Evolutionary conservation across 2,329 filamentous ascomycete species (phyloP), one percentile per base, ranked within the genome.

Genomic region (Mariannaea elegans): DNA sequence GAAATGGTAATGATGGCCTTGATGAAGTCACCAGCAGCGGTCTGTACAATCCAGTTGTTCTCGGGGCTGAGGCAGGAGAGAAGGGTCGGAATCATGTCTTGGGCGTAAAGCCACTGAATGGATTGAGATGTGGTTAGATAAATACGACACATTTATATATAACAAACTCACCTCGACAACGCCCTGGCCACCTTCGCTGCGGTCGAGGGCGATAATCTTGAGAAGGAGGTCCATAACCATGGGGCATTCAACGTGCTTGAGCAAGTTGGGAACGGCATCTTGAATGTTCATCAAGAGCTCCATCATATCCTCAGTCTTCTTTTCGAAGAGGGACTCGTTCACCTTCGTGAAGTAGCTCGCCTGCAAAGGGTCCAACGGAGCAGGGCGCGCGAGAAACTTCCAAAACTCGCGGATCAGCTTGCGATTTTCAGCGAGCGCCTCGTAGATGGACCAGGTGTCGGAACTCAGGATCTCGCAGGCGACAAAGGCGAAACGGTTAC

Each of bases 1-100:
- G 95, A 98, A 59, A 99, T 97, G 23, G 95, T 99, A 67, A 99
- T 98, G 73, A 99, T 97, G 39, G 95, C 95, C 76, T 99, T 99
- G 70, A 99, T 86, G 68, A 99, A 99, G 74, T 99, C 95, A 41
- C 95, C 95, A 1, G 95, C 95, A 0, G 95, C 96, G 0, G 95
- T 98, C 76, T 99, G 95, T 2, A 95, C 96, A 1, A 94, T 92
- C 75, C 93, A 92, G 64, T 89, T 91, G 72, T 96, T 89, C 62
- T 96, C 88, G 1, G 93, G 89, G 2, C 92, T 90, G 19, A 99
- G 86, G 75, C 94, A 97, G 5, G 92, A 91, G 2, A 99, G 86
- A 2, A 99, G 83, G 3, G 87, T 90, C 0, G 94, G 93, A 66
- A 99, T 93, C 24, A 99, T 84, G 66, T 95, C 84, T 75, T 97